Evolutionary conservation across 2,329 filamentous ascomycete species (phyloP).

Genomic region (Phaeophleospora eucalypticola): DNA sequence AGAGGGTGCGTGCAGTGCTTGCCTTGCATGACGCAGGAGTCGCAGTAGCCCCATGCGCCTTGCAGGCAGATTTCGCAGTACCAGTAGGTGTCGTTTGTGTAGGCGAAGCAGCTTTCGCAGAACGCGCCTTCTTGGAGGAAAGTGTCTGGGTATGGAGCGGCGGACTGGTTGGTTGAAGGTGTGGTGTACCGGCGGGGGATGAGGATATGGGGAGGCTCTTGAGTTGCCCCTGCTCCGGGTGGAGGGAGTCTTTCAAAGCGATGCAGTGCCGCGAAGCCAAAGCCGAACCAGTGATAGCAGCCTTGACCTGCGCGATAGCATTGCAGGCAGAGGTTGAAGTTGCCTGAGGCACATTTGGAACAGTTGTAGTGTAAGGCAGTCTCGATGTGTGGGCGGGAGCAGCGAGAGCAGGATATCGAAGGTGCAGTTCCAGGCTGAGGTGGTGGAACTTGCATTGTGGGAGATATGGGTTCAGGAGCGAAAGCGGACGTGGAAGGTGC

Average conservation of each 20-base stretch:
- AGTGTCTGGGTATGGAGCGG: slow-evolving; percentile 37
- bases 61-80: slow-evolving; percentile 82
- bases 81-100: slow-evolving; percentile 84
- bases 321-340: slow-evolving; percentile 72
- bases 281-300: slow-evolving; percentile 84
- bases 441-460: slow-evolving; percentile 43
- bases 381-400: slow-evolving; percentile 68
- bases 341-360: slow-evolving; percentile 61
- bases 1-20: slow-evolving; percentile 77
- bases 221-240: slow-evolving; percentile 36
- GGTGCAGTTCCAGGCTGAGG: background rate
- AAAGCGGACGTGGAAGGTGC: slow-evolving; percentile 25
- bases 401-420: slow-evolving; percentile 73
- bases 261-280: slow-evolving; percentile 66
- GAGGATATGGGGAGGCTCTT: slow-evolving; percentile 52
- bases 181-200: slow-evolving; percentile 43
- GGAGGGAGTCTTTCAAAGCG: slow-evolving; percentile 36
- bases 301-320: slow-evolving; percentile 77
- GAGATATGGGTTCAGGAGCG: slow-evolving; percentile 25
- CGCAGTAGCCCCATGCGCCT: slow-evolving; percentile 93
- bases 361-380: slow-evolving; percentile 87
- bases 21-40: slow-evolving; percentile 78
- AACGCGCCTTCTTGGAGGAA: slow-evolving; percentile 74
- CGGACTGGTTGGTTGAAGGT: background rate
- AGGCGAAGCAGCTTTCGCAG: slow-evolving; percentile 69